Percentiles rank a stretch among this genome's conserved stretches.
phyloP scores from a whole-genome alignment of 2,329 filamentous ascomycete species.

The Fusarium xylarioides region DNA sequence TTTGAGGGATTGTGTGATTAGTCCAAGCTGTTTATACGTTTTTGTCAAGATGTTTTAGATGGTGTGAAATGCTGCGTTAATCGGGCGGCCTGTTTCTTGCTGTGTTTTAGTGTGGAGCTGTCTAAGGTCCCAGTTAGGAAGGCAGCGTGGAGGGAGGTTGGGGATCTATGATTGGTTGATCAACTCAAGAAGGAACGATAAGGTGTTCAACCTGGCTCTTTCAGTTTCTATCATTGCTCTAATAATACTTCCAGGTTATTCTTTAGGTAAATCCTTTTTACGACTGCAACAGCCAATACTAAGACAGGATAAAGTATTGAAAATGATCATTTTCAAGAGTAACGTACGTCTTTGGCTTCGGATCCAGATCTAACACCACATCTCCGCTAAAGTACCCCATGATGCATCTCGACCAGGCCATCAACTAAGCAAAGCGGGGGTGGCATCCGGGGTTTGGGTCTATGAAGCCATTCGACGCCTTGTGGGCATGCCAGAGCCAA shows the following conservation, averaged over 20 bases:
- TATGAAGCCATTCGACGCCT: conserved; percentile 16
- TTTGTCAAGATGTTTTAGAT: conserved; percentile 9
- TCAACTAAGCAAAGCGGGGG: conserved; percentile 24
- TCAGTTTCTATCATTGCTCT: neutral
- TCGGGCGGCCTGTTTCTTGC: neutral
- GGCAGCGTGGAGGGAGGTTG: conserved; percentile 17
- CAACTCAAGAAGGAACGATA: neutral
- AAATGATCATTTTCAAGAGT: neutral
- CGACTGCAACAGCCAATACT: neutral
- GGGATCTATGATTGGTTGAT: conserved; percentile 13
- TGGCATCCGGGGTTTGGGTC: conserved; percentile 23
- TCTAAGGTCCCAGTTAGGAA: conserved; percentile 9
- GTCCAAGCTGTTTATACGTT: neutral
- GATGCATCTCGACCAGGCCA: conserved; percentile 16
- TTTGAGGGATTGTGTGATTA: neutral
- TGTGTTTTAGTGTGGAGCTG: conserved; percentile 25
- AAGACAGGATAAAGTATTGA: neutral
- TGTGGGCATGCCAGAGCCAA: conserved; percentile 10
- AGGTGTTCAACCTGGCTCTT: neutral
- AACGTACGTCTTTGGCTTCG: neutral
- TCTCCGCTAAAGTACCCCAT: conserved; percentile 25
- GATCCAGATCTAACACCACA: conserved; percentile 14
- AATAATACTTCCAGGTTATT: neutral
- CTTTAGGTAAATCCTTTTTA: neutral
- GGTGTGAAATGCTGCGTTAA: conserved; percentile 3